These are phyloP conservation scores for Ophiostoma sp. DNA, from an alignment of 2,329 filamentous ascomycete genomes.

Conservation along the genomic window DNA sequence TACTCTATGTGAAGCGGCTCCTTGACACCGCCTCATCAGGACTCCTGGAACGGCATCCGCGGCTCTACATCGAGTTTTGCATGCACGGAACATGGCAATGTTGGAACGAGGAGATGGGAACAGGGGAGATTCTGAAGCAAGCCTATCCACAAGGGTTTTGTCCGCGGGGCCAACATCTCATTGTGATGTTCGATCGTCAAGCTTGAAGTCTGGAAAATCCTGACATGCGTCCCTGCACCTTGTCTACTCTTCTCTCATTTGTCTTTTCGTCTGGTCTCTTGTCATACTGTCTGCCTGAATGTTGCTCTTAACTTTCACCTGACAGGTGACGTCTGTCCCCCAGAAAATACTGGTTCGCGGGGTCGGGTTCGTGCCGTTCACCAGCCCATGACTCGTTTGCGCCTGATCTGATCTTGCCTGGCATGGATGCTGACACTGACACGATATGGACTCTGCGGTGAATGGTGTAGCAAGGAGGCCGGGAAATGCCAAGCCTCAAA, in stretches of 20 bases:
- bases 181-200: conserved; percentile 12
- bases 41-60: background rate
- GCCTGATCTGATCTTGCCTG: background rate
- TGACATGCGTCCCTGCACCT: conserved; percentile 7
- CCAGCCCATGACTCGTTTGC: conserved; percentile 16
- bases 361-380: background rate
- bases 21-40: background rate
- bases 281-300: background rate
- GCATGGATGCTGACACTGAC: background rate
- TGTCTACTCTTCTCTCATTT: background rate
- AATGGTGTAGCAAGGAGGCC: background rate
- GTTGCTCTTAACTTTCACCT: background rate
- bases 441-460: background rate
- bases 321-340: background rate
- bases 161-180: background rate
- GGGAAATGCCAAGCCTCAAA: conserved; percentile 16
- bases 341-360: conserved; percentile 10
- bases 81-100: background rate
- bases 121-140: background rate
- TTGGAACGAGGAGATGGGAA: background rate
- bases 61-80: background rate
- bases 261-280: background rate
- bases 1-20: background rate
- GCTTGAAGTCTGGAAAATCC: conserved; percentile 8
- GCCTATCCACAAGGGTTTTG: background rate